Percentiles rank a stretch among this genome's conserved stretches.
Evolutionary conservation across 2,329 filamentous ascomycete species (phyloP).

Genomic region (Sporothrix phasma): DNA sequence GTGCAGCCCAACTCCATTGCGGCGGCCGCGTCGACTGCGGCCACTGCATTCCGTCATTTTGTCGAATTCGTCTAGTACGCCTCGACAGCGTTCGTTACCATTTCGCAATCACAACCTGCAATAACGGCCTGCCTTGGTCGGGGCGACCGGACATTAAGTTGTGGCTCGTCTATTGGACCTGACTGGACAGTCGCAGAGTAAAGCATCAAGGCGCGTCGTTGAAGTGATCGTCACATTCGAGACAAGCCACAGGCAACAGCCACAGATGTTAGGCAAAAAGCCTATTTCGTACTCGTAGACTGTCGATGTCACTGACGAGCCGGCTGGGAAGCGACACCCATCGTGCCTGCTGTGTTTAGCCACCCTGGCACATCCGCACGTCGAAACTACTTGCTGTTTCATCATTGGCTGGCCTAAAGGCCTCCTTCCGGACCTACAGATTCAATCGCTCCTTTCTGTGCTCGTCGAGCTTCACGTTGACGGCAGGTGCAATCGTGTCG

Average conservation of each 20-base stretch:
- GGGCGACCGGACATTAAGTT: background rate
- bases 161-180: background rate
- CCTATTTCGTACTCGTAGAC: no score
- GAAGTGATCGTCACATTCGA: background rate
- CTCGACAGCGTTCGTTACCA: background rate
- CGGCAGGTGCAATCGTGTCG: background rate
- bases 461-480: no score
- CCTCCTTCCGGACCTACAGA: background rate
- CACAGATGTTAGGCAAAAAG: background rate
- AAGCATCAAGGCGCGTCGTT: background rate
- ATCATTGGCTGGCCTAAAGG: background rate
- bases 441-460: background rate
- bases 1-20: no score
- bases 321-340: background rate
- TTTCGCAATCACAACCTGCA: no score
- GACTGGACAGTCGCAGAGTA: background rate
- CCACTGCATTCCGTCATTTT: background rate
- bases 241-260: conserved; percentile 5
- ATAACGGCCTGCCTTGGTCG: no score
- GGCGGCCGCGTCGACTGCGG: no score
- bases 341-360: background rate
- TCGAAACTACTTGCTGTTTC: conserved; percentile 1
- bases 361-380: background rate
- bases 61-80: background rate
- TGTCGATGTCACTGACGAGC: background rate